Evolutionary conservation across 208 protist genomes (phyloP).

Genomic region (Trypanosomatidae sp.): DNA sequence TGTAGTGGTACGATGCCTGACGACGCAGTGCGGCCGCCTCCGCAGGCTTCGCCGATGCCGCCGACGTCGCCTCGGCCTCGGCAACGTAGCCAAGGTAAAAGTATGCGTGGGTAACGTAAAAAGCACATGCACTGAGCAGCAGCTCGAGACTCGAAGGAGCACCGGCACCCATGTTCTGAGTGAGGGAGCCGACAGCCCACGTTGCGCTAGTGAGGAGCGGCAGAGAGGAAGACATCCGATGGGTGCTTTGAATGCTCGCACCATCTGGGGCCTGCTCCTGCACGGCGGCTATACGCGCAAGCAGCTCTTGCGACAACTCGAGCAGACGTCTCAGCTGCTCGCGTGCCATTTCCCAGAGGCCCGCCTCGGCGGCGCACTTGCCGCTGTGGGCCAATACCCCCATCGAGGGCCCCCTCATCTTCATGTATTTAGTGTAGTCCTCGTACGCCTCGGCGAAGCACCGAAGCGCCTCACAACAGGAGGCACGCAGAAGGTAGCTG

Average conservation of each 20-base stretch:
- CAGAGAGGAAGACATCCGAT: background rate
- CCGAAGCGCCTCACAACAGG: conserved; percentile 71
- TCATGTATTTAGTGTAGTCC: conserved; percentile 88
- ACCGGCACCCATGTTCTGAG: conserved; percentile 11
- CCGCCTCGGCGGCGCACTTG: conserved; percentile 80
- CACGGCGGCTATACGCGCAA: background rate
- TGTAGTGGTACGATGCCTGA: conserved; percentile 45
- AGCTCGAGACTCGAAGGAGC: conserved; percentile 9
- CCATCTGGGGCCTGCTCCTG: background rate
- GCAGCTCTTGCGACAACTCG: conserved; percentile 28
- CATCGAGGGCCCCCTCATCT: conserved; percentile 59
- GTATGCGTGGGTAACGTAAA: conserved; percentile 77
- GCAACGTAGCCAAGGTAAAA: conserved; percentile 76
- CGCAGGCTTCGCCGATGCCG: conserved; percentile 3
- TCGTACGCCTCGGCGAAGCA: conserved; percentile 51
- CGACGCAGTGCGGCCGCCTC: conserved; percentile 21
- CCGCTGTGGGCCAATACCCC: conserved; percentile 77
- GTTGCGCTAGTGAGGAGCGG: conserved; percentile 15
- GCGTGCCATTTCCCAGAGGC: conserved; percentile 48
- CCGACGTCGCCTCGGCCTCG: conserved; percentile 13
- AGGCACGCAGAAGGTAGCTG: conserved; percentile 70
- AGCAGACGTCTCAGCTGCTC: conserved; percentile 51
- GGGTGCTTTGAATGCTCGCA: background rate
- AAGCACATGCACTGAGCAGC: conserved; percentile 25
- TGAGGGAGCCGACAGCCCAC: conserved; percentile 15